Conservation (phyloP, 345 rosid species). For the Populus euphratica region DNA sequence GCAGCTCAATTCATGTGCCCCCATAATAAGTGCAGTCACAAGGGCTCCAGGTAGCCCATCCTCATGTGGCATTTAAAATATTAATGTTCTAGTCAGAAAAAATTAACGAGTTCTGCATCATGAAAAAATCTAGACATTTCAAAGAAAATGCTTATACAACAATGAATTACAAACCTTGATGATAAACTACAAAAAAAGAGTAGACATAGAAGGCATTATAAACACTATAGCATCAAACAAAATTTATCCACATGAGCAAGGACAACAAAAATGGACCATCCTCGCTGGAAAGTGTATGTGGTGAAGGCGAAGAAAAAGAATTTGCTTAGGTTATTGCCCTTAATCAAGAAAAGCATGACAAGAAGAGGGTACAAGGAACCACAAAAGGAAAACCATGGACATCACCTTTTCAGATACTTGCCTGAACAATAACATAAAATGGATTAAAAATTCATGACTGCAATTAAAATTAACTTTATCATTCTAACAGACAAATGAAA, state of each 20-base stretch:
- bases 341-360: neutral
- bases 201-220: neutral
- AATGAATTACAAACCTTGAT: neutral
- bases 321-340: neutral
- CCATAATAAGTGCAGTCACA: conserved; percentile 70
- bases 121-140: neutral
- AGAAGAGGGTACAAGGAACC: neutral
- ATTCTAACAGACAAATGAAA: neutral
- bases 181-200: neutral
- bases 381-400: neutral
- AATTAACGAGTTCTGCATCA: neutral
- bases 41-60: conserved; percentile 88
- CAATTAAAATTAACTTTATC: neutral
- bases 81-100: neutral
- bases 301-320: neutral
- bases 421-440: neutral
- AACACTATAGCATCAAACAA: neutral
- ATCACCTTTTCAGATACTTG: neutral
- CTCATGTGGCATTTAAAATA: conserved; percentile 42
- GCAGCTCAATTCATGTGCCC: conserved; percentile 81
- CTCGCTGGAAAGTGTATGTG: neutral
- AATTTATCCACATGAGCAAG: neutral
- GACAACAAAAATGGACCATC: neutral
- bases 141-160: conserved; percentile 3
- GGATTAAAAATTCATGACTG: neutral